Base-by-base conservation (phyloP, 805 yeast genomes). In the Lipomyces sp. region DNA sequence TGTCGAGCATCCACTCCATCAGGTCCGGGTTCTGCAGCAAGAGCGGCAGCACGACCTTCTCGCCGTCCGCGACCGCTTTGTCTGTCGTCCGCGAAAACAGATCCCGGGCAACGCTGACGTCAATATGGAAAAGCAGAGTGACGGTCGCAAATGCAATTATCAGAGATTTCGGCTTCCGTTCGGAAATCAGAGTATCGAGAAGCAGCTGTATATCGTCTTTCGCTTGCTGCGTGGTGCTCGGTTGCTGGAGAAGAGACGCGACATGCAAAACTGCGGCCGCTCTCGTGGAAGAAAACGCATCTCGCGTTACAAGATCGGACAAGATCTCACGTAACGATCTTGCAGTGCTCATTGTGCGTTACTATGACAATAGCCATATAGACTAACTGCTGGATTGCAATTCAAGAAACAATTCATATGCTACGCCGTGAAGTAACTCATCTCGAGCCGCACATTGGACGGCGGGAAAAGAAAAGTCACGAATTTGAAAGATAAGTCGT, bases 141-240 rank as follows among this genome's bases (percentile, higher is more conserved):
- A 68, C 44, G 11, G 61, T 55, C 3, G 65, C 55, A 49, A 65
- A 67, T 11, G 63, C 69, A 32, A 43, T 41, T 13, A 47, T 44
- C 19, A 57, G 46, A 3, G 61, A 51, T 13, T 46, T 45, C 23
- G 35, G 19, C 2, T 57, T 26, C 32, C 52, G 58, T 29, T 57
- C 24, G 21, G 28, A 14, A 10, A 50, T 31, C 2, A 43, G 40
- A 22, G 16, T 16, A 24, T 24, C 21, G 8, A 53, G 35, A 13
- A 36, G 33, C 11, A 18, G 4, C 32, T 46, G 36, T 4, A 53
- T 34, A 23, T 44, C 51, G 10, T 43, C 18, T 24, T 19, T 23
- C 19, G 28, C 19, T 11, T n/a, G 37, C 21, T 18, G 45, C 43
- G n/a, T 47, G n/a, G 4, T 31, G 16, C 33, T 46, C 51, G 21